Evolutionary conservation across 169 alveolate genomes (phyloP), one percentile per base, ranked within the genome.

Genomic region (Plasmodium sp.): DNA sequence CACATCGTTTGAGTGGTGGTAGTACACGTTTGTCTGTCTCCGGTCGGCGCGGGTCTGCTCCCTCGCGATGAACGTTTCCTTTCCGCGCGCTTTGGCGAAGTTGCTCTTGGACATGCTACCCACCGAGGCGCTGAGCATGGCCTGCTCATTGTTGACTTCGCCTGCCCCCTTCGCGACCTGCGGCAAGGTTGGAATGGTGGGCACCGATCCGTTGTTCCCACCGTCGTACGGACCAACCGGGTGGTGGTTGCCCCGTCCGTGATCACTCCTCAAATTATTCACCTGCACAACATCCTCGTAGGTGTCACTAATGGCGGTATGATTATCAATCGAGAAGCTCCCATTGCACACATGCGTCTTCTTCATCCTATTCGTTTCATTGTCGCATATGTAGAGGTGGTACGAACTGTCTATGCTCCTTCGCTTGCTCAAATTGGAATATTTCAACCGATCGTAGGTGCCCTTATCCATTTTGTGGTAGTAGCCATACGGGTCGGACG

Each of bases 401-500:
- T 45, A 80, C 5, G 74, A 14, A 41, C 34, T 80, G 3, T 90
- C 73, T 14, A 27, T 56, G 54, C 31, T 54, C 72, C 83, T 90
- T 36, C 74, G 67, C 31, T 81, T 90, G 72, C 83, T 80, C 83
- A 90, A 80, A 80, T 67, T 41, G 10, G 22, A 31, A 18, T 5
- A 48, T 36, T 90, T 90, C 77, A 90, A 7, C 31, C 82, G 58
- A 9, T 90, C 90, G 33, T 90, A 90, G 18, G 62, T 58, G 12
- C 39, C 54, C 51, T 90, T 90, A 36, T 90, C 84, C 10, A 90
- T 90, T 22, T 80, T 45, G 5, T 90, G 91, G 54, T 90, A 90
- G 22, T 56, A 51, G 14, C 31, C 77, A 90, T 80, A 90, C 2
- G 91, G 83, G 48, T 90, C 94, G 12, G 86, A 33, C 14, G 51